Conservation (phyloP, 1,284 basidiomycete species). For the Sanguinoderma infundibulare region DNA sequence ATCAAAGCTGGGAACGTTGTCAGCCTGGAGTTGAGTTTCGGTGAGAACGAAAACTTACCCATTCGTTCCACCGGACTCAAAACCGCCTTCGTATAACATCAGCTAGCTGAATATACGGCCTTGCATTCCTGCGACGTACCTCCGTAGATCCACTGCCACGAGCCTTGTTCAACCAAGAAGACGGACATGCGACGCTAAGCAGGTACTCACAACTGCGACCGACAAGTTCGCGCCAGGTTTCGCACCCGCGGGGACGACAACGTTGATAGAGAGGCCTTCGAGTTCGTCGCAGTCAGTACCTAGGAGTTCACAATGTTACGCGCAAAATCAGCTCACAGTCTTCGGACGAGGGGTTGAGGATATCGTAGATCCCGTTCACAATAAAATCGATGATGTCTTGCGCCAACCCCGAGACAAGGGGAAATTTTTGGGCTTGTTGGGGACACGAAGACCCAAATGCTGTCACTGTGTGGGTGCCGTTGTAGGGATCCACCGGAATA, state of each 20-base stretch:
- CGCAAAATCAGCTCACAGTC: no score
- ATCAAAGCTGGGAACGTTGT: slow-evolving; percentile 22
- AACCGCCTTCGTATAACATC: background rate
- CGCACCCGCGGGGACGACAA: slow-evolving; percentile 42
- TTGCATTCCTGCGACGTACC: slow-evolving; percentile 31
- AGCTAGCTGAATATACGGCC: background rate
- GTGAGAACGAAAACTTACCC: background rate
- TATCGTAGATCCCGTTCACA: no score
- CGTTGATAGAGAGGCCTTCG: slow-evolving; percentile 59
- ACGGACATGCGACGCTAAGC: background rate
- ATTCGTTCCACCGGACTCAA: slow-evolving; percentile 27
- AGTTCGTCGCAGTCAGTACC: no score
- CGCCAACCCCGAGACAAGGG: no score
- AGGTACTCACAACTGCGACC: slow-evolving; percentile 52
- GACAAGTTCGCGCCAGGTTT: slow-evolving; percentile 46
- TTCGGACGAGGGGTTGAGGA: no score
- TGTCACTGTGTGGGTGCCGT: no score
- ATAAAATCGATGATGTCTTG: no score
- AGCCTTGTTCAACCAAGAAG: background rate
- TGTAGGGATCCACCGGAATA: slow-evolving; percentile 45
- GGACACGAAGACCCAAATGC: no score
- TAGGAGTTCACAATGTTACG: no score
- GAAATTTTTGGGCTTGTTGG: no score
- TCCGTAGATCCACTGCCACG: slow-evolving; percentile 53
- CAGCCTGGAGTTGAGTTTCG: background rate